phyloP scores from a whole-genome alignment of 2,329 filamentous ascomycete species.

The Fusarium sacchari region DNA sequence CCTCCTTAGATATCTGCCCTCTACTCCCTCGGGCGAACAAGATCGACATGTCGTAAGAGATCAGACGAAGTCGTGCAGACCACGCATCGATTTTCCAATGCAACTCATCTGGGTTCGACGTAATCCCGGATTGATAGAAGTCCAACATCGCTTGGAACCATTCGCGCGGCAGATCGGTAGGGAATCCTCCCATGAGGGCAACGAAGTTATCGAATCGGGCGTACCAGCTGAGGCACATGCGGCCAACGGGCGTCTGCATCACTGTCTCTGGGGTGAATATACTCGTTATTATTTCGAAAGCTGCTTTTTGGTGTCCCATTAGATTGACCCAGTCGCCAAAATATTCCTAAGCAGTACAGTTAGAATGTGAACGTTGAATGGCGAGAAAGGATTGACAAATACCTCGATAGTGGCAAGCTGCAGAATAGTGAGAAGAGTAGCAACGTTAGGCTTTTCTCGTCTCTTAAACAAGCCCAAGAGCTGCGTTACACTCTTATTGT shows the following conservation, averaged over 20 bases:
- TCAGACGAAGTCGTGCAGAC: conserved; percentile 72
- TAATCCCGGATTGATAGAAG: conserved; percentile 69
- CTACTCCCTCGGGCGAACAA: conserved; percentile 76
- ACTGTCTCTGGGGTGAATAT: conserved; percentile 82
- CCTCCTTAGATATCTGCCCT: conserved; percentile 70
- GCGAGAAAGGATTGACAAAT: conserved; percentile 23
- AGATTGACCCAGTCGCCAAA: conserved; percentile 96
- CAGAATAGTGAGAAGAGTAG: conserved; percentile 85
- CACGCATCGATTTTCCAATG: conserved; percentile 74
- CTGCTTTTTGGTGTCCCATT: conserved; percentile 91
- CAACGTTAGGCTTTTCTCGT: conserved; percentile 75
- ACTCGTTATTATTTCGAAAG: conserved; percentile 80
- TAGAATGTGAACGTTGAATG: conserved; percentile 25
- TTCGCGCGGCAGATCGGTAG: conserved; percentile 76
- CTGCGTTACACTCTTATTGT: conserved; percentile 85
- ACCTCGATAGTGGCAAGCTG: conserved; percentile 96
- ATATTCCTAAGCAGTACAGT: conserved; percentile 74
- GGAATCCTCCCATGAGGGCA: conserved; percentile 82
- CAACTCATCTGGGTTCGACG: conserved; percentile 69
- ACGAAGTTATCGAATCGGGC: conserved; percentile 87
- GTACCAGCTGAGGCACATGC: conserved; percentile 88
- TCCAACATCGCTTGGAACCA: conserved; percentile 78
- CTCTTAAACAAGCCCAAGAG: conserved; percentile 77
- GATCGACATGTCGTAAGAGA: conserved; percentile 82
- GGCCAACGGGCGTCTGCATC: conserved; percentile 74